phyloP scores from a whole-genome alignment of 2,329 filamentous ascomycete genomes.

The Aspergillus pseudoglaucus region DNA sequence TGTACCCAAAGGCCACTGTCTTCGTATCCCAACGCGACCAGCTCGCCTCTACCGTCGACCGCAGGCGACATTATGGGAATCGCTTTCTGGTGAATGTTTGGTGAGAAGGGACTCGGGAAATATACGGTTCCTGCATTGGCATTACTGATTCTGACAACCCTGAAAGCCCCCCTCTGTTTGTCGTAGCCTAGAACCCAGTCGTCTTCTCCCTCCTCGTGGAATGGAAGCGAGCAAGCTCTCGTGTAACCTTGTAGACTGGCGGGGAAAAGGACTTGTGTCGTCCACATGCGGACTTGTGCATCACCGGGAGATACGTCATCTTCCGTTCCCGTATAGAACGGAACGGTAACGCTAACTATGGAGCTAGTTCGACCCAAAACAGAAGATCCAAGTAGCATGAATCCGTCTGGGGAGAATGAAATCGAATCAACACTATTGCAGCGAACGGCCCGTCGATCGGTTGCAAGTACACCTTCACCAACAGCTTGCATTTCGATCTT shows the following conservation, averaged over 20 bases:
- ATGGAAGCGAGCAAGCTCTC: slow-evolving; percentile 62
- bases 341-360: slow-evolving; percentile 71
- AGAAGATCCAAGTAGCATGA: slow-evolving; percentile 71
- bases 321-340: slow-evolving; percentile 61
- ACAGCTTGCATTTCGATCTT: slow-evolving; percentile 84
- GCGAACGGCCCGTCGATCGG: slow-evolving; percentile 68
- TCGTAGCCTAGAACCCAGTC: slow-evolving; percentile 75
- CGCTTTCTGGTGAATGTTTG: slow-evolving; percentile 48
- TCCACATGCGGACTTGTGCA: slow-evolving; percentile 70
- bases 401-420: slow-evolving; percentile 70
- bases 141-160: slow-evolving; percentile 68
- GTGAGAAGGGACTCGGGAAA: slow-evolving; percentile 61
- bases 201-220: slow-evolving; percentile 51
- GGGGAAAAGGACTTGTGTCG: slow-evolving; percentile 76
- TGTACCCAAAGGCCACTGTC: slow-evolving; percentile 71
- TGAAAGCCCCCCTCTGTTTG: slow-evolving; percentile 67
- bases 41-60: slow-evolving; percentile 61
- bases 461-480: slow-evolving; percentile 55
- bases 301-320: slow-evolving; percentile 49
- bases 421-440: slow-evolving; percentile 69
- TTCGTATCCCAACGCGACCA: slow-evolving; percentile 68
- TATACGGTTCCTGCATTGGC: slow-evolving; percentile 70
- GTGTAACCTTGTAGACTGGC: slow-evolving; percentile 74
- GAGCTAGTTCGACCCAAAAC: slow-evolving; percentile 57
- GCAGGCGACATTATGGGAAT: slow-evolving; percentile 64